Evolutionary conservation across 305 asterid genomes (phyloP), one percentile per base, ranked within the genome.

Genomic region (Fraxinus angustifolia): DNA sequence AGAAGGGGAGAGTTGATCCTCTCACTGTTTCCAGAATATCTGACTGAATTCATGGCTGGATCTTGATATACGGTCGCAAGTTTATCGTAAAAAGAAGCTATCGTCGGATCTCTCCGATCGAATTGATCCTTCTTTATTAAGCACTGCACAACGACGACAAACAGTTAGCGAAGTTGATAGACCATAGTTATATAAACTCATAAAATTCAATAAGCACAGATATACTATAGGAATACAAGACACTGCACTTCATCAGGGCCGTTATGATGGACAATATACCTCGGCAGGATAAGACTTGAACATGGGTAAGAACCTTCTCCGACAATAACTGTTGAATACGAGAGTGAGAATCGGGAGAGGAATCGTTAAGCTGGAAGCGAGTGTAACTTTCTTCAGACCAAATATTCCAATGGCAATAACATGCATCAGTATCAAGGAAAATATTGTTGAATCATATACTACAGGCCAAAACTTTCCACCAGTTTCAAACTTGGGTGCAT

Each of bases 381-480:
- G 26, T 3, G 98, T 91, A 82, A 94, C 85, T 77, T 90, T 88
- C 96, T 94, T 96, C 88, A 92, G 78, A 79, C 97, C 97, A 81
- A 96, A 96, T 84, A 96, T 93, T 82, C 99, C 98, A 82, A 94
- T 81, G 53, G 99, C 98, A 76, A 94, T 90, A 34, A 94, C 73
- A 80, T 96, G 99, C 99, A 96, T 96, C 83, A 96, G 85, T 80
- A 96, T 76, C 79, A 96, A 86, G 36, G 97, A 91, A 85, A 91
- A 90, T 83, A 94, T 90, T 12, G 96, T 94, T 10, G 98, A 92
- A 33, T 93, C 98, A 60, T 96, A 98, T 77, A 92, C 97, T 33
- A 96, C 87, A 12, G 99, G 97, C 99, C 99, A 96, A 84, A 93
- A 93, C 86, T 90, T 93, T 28, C 99, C 99, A 65, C 92, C 98